Percentiles rank a stretch among this genome's conserved stretches.
Conservation (phyloP, 2,329 filamentous ascomycete species). For the Alternaria sp. region DNA sequence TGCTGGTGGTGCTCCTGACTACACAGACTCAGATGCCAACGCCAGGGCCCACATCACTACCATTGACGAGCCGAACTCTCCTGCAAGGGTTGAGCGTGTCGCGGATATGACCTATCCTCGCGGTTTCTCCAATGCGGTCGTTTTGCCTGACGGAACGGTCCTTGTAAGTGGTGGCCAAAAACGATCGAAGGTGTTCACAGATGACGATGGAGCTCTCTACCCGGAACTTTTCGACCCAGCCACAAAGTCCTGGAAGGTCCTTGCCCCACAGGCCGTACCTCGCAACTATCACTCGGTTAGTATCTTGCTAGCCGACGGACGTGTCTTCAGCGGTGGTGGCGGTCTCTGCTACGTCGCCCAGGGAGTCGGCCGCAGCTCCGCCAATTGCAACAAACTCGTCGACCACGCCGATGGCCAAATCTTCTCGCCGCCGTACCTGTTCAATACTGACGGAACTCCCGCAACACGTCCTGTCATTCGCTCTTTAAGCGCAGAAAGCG, state of each 20-base stretch:
- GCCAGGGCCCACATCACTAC: slow-evolving; percentile 34
- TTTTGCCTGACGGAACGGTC: slow-evolving; percentile 39
- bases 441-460: slow-evolving; percentile 32
- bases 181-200: slow-evolving; percentile 35
- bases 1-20: slow-evolving; percentile 36
- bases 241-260: slow-evolving; percentile 33
- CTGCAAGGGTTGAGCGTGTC: slow-evolving; percentile 33
- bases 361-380: slow-evolving; percentile 26
- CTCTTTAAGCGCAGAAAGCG: slow-evolving; percentile 19
- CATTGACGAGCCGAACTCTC: slow-evolving; percentile 27
- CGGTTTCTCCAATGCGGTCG: slow-evolving; percentile 36
- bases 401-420: slow-evolving; percentile 40
- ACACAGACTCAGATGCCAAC: slow-evolving; percentile 33
- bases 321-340: slow-evolving; percentile 38
- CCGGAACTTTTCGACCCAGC: slow-evolving; percentile 39
- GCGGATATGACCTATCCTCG: slow-evolving; percentile 36
- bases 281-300: slow-evolving; percentile 39
- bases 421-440: slow-evolving; percentile 41
- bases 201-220: slow-evolving; percentile 31
- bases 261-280: slow-evolving; percentile 34
- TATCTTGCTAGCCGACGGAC: slow-evolving; percentile 35
- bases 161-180: slow-evolving; percentile 39
- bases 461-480: slow-evolving; percentile 31
- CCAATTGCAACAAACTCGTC: slow-evolving; percentile 40
- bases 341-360: slow-evolving; percentile 33